Percentiles rank a stretch among this genome's conserved stretches.
These are phyloP conservation scores for Suillus occidentalis DNA, from an alignment of 768 basidiomycete genomes.

Conservation along the genomic window DNA sequence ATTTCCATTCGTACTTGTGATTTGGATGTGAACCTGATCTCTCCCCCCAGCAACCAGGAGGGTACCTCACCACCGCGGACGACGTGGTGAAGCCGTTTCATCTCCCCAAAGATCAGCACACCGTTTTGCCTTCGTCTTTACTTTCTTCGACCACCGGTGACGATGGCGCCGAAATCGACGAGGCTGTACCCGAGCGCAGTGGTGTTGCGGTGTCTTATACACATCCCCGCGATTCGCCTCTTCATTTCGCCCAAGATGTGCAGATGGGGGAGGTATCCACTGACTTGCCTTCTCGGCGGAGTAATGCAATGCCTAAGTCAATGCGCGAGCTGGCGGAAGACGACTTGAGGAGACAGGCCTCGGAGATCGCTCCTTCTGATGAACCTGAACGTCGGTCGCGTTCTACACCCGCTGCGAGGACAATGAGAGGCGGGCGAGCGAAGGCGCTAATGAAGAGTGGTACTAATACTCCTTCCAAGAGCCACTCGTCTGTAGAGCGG, in stretches of 20 bases:
- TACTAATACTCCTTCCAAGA: constrained; percentile 10
- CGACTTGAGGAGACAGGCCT: constrained; percentile 17
- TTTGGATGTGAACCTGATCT: not conserved
- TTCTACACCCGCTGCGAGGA: constrained; percentile 6
- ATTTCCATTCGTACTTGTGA: not conserved
- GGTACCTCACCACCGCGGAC: constrained; percentile 68
- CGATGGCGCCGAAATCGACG: constrained; percentile 33
- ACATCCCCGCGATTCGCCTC: constrained; percentile 10
- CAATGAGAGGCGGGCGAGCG: constrained; percentile 5
- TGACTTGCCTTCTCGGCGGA: constrained; percentile 7
- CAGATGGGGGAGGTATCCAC: constrained; percentile 17
- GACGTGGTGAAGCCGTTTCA: constrained; percentile 73
- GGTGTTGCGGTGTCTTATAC: constrained; percentile 6
- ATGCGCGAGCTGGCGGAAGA: constrained; percentile 67
- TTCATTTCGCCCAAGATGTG: constrained; percentile 14
- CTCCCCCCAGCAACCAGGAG: constrained; percentile 39
- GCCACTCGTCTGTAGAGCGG: constrained; percentile 9
- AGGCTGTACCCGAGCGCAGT: constrained; percentile 14
- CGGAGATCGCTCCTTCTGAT: constrained; percentile 2
- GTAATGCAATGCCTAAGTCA: constrained; percentile 46
- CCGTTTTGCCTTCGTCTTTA: constrained; percentile 11
- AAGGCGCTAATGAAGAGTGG: constrained; percentile 12
- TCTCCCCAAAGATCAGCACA: constrained; percentile 58
- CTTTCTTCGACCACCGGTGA: constrained; percentile 25
- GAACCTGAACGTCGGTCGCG: not conserved